phyloP scores from a whole-genome alignment of 352 stramenopile species.

The Phytophthora uliginosa region DNA sequence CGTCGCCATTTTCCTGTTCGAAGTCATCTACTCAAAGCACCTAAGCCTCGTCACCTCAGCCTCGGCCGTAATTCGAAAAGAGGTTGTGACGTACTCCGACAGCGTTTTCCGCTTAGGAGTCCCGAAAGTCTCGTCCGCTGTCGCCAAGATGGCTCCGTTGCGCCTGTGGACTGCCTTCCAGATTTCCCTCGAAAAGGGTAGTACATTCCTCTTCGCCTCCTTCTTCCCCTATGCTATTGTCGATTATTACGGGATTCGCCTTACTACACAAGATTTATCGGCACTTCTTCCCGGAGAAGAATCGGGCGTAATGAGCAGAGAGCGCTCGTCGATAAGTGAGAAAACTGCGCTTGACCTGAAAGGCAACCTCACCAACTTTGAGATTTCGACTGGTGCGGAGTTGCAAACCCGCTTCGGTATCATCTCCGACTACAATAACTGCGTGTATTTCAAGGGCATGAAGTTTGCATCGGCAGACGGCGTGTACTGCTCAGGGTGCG shows the following conservation, averaged over 20 bases:
- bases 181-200: slow-evolving; percentile 20
- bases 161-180: slow-evolving; percentile 33
- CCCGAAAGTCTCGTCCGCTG: slow-evolving; percentile 10
- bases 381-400: slow-evolving; percentile 41
- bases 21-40: slow-evolving; percentile 29
- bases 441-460: slow-evolving; percentile 51
- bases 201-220: slow-evolving; percentile 20
- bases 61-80: slow-evolving; percentile 16
- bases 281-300: slow-evolving; percentile 30
- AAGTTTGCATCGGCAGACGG: slow-evolving; percentile 52
- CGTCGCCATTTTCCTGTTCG: slow-evolving; percentile 36
- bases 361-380: slow-evolving; percentile 42
- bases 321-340: slow-evolving; percentile 30
- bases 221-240: slow-evolving; percentile 29
- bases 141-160: slow-evolving; percentile 27
- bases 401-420: slow-evolving; percentile 43
- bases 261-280: slow-evolving; percentile 39
- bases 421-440: slow-evolving; percentile 53
- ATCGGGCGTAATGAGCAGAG: slow-evolving; percentile 7
- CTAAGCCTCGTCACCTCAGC: neutral
- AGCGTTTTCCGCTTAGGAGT: slow-evolving; percentile 29
- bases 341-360: slow-evolving; percentile 13
- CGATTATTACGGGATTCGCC: slow-evolving; percentile 28
- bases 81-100: slow-evolving; percentile 27
- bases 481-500: slow-evolving; percentile 51